Evolutionary conservation across 1,139 yeast species (phyloP).

Genomic region (Cylindricascospora bacillispora): DNA sequence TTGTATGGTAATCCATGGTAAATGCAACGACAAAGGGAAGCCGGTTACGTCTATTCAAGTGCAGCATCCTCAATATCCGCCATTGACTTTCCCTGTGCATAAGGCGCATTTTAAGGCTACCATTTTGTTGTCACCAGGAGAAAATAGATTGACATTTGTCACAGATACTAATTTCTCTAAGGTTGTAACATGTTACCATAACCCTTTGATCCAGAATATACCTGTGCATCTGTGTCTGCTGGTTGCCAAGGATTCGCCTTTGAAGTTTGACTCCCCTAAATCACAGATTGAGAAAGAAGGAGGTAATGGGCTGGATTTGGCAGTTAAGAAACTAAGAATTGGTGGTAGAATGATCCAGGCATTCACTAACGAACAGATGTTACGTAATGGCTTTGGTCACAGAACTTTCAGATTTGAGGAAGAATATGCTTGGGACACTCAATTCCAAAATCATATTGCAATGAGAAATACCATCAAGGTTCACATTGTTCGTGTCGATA

Average conservation of each 20-base stretch:
- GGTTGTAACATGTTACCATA: constrained; percentile 33
- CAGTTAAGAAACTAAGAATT: constrained; percentile 62
- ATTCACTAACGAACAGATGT: constrained; percentile 85
- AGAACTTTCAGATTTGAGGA: constrained; percentile 72
- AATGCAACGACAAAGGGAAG: constrained; percentile 13
- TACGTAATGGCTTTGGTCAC: constrained; percentile 63
- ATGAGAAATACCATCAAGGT: constrained; percentile 58
- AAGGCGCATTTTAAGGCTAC: constrained; percentile 63
- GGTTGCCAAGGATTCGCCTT: constrained; percentile 66
- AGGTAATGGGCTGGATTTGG: constrained; percentile 60
- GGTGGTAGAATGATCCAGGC: constrained; percentile 92
- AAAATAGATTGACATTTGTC: constrained; percentile 32
- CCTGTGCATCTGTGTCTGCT: constrained; percentile 73
- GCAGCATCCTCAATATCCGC: constrained; percentile 33
- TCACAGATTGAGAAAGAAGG: constrained; percentile 40
- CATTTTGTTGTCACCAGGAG: constrained; percentile 57
- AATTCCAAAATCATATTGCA: constrained; percentile 28
- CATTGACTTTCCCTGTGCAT: constrained; percentile 58
- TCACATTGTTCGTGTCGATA: constrained; percentile 57
- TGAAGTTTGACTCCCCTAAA: constrained; percentile 59
- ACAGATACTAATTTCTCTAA: constrained; percentile 15
- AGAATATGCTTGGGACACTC: constrained; percentile 41
- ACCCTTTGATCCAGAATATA: constrained; percentile 54
- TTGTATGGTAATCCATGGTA: constrained; percentile 34
- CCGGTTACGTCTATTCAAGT: constrained; percentile 16